Percentiles rank a stretch among this genome's conserved stretches.
phyloP scores from a whole-genome alignment of 2,329 filamentous ascomycete genomes.

The Fusarium humuli region DNA sequence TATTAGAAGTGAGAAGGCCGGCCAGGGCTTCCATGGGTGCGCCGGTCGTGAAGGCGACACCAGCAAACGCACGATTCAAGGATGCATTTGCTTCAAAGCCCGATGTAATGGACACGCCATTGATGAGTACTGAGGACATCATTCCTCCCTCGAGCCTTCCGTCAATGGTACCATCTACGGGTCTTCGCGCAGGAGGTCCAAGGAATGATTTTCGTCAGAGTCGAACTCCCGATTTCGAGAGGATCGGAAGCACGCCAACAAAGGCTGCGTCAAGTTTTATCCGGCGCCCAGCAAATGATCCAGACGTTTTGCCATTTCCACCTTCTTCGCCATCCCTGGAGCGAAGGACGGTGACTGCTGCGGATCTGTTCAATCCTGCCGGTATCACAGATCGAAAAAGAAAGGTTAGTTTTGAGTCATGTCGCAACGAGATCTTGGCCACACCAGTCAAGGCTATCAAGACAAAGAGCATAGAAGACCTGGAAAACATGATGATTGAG shows the following conservation, averaged over 20 bases:
- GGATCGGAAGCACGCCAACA: constrained; percentile 50
- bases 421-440: constrained; percentile 47
- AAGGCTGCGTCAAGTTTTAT: constrained; percentile 47
- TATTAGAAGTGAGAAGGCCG: constrained; percentile 65
- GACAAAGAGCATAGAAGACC: constrained; percentile 23
- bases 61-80: constrained; percentile 65
- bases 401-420: constrained; percentile 32
- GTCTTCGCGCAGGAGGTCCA: constrained; percentile 49
- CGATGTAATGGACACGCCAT: constrained; percentile 36
- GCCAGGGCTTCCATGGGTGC: constrained; percentile 53
- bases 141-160: constrained; percentile 55
- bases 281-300: constrained; percentile 45
- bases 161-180: constrained; percentile 57
- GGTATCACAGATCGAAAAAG: constrained; percentile 30
- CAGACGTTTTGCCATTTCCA: constrained; percentile 44
- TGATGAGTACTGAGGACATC: constrained; percentile 46
- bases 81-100: constrained; percentile 57
- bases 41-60: constrained; percentile 68
- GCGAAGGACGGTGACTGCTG: constrained; percentile 37
- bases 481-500: constrained; percentile 20
- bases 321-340: constrained; percentile 53
- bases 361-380: constrained; percentile 27
- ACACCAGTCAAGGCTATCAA: constrained; percentile 55
- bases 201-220: constrained; percentile 48
- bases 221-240: constrained; percentile 47